Conservation (phyloP, 495 filamentous ascomycete genomes). For the Talaromyces wortmannii region DNA sequence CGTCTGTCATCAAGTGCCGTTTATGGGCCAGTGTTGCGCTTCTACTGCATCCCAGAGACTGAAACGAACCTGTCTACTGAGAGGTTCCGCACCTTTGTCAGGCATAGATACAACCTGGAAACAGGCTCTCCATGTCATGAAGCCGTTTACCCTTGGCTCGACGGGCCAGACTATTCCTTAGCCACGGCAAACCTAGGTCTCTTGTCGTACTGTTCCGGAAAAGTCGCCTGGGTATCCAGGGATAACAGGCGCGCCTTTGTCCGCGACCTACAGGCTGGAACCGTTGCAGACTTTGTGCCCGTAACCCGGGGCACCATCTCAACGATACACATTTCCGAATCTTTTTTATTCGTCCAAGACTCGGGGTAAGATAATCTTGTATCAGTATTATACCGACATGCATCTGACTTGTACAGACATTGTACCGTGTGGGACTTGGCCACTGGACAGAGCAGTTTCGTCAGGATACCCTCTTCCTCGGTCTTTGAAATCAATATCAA, state of each 20-base stretch:
- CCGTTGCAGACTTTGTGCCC: not conserved
- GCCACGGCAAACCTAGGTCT: not conserved
- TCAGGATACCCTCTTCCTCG: not conserved
- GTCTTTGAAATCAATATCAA: not conserved
- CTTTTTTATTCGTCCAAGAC: not conserved
- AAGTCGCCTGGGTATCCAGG: not conserved
- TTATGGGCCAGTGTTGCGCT: slow-evolving; percentile 8
- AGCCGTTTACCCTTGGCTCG: not conserved
- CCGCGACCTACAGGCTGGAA: not conserved
- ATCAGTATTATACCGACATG: not conserved
- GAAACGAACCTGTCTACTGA: not conserved
- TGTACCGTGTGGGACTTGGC: slow-evolving; percentile 1
- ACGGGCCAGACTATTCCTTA: not conserved
- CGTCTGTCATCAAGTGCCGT: slow-evolving; percentile 18
- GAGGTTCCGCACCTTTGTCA: not conserved
- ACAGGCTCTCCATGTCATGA: not conserved
- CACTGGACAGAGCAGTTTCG: not conserved
- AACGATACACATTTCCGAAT: not conserved
- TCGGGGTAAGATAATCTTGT: not conserved
- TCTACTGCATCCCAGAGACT: slow-evolving; percentile 6
- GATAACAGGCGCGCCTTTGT: not conserved
- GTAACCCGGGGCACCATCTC: not conserved
- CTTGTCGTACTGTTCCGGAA: slow-evolving; percentile 2
- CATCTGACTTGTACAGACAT: not conserved
- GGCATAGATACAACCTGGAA: not conserved